Base-by-base conservation (phyloP, 2,329 filamentous ascomycete species). In the Diaporthe vaccinii region DNA sequence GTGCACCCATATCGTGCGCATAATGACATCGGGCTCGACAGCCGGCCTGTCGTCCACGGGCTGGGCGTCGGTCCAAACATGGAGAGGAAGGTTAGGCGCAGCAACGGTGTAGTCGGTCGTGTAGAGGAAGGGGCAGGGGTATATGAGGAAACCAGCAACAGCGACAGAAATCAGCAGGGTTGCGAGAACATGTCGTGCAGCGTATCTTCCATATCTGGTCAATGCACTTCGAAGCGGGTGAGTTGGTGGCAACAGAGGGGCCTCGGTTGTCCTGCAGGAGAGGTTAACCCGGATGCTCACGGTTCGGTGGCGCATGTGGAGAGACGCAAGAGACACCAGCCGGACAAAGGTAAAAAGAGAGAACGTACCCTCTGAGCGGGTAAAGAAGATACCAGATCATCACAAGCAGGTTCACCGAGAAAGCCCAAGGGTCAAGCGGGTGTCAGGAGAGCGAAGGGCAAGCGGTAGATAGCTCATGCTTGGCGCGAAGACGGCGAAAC, bases 1-100 rank as follows among this genome's bases (percentile, higher is more conserved):
- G 80, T 96, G 93, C 22, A 96, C 89, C 94, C 94, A 96, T 74
- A 95, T 89, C 74, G 94, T 94, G 78, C 93, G 93, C 91, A 96
- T 93, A 74, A 94, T 91, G n/a, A 96, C 91, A 82, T 96, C 93
- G 5, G 92, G 89, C 72, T 87, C 84, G 59, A 87, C 85, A 36
- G 84, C 81, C 6, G 84, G 83, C 72, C 86, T 86, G 65, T 89
- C 89, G 49, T 89, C 58, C 72, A 94, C 86, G 39, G 92, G 90
- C 76, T 91, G 90, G 8, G 93, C 93, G 51, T 92, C 92, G 36
- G 94, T 95, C 94, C 94, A 96, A 78, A 94, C 93, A 89, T 96
- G 93, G 80, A 93, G 92, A 41, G 94, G 94, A 10, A 95, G 86
- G 77, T 92, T 93, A 71, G 93, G 93, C 34, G 92, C 90, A 78